Percentiles rank a stretch among this genome's conserved stretches.
phyloP scores from a whole-genome alignment of 352 stramenopile genomes.

The Plasmopara muralis region DNA sequence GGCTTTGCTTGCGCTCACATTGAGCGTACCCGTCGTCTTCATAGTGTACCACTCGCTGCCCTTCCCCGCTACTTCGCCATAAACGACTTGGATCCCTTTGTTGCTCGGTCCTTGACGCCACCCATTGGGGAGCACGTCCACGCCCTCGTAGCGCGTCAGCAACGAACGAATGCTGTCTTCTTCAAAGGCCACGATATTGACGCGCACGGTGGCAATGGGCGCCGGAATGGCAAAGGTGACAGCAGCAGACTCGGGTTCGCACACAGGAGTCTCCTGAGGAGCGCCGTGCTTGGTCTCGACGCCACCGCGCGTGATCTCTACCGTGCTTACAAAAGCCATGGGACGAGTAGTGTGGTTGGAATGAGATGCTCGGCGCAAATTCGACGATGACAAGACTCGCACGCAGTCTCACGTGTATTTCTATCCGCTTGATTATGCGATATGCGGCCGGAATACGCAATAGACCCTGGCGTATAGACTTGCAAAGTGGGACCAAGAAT shows the following conservation, averaged over 20 bases:
- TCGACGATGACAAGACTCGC: constrained; percentile 25
- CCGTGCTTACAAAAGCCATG: constrained; percentile 48
- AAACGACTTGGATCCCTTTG: constrained; percentile 70
- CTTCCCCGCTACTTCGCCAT: constrained; percentile 44
- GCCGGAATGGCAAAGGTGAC: constrained; percentile 41
- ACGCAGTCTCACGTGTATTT: neutral
- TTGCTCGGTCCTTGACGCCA: constrained; percentile 60
- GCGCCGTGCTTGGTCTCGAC: constrained; percentile 33
- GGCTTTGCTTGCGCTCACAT: constrained; percentile 46
- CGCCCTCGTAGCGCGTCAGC: constrained; percentile 46
- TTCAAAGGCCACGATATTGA: constrained; percentile 44
- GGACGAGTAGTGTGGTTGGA: neutral
- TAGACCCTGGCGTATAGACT: neutral
- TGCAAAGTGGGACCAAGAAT: no score
- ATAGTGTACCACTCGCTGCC: constrained; percentile 66
- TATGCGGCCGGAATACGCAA: neutral
- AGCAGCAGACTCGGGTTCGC: constrained; percentile 15
- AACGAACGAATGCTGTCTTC: constrained; percentile 49
- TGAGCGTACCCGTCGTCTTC: constrained; percentile 53
- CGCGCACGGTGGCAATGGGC: constrained; percentile 41
- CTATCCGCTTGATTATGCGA: neutral
- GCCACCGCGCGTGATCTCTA: constrained; percentile 40
- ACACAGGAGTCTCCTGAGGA: constrained; percentile 32
- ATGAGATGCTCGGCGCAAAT: constrained; percentile 22
- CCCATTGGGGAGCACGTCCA: constrained; percentile 52